Evolutionary conservation across 2,329 filamentous ascomycete genomes (phyloP).

Genomic region (Didymella exigua): DNA sequence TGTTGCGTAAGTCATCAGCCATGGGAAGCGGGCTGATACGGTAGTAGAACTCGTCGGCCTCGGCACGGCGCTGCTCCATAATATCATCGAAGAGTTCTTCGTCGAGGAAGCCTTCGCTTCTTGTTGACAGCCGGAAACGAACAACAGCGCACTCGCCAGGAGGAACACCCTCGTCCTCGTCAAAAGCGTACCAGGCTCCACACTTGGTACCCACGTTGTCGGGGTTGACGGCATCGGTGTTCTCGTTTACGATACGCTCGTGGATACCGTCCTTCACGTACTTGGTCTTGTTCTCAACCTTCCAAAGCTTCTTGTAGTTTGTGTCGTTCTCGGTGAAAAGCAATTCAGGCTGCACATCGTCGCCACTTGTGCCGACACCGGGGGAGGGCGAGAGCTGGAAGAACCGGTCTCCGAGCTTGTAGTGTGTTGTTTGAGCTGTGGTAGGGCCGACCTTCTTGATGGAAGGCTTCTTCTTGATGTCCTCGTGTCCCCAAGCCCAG

Average conservation of each 20-base stretch:
- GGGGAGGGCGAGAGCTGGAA: constrained; percentile 88
- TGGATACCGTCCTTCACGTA: constrained; percentile 98
- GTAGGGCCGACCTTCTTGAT: constrained; percentile 70
- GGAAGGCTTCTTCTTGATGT: constrained; percentile 76
- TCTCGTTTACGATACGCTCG: constrained; percentile 78
- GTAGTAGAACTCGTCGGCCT: constrained; percentile 96
- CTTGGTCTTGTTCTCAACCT: constrained; percentile 72
- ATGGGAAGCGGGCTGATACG: constrained; percentile 91
- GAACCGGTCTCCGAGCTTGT: constrained; percentile 80
- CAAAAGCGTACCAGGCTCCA: constrained; percentile 90
- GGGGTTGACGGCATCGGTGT: constrained; percentile 83
- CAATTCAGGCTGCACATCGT: constrained; percentile 83
- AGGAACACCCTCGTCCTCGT: constrained; percentile 82
- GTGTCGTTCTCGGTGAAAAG: constrained; percentile 97
- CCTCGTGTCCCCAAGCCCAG: constrained; percentile 90
- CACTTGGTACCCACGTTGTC: constrained; percentile 81
- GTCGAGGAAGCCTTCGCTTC: constrained; percentile 78
- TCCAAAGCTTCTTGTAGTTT: constrained; percentile 79
- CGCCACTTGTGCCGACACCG: constrained; percentile 75
- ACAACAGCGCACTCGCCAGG: constrained; percentile 95
- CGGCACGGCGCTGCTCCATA: constrained; percentile 82
- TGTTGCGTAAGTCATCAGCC: constrained; percentile 90
- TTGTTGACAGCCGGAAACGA: constrained; percentile 83
- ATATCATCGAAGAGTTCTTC: constrained; percentile 92
- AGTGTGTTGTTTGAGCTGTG: constrained; percentile 76